Evolutionary conservation across 2,329 filamentous ascomycete species (phyloP), one percentile per base, ranked within the genome.

Genomic region (Thyridium curvatum): DNA sequence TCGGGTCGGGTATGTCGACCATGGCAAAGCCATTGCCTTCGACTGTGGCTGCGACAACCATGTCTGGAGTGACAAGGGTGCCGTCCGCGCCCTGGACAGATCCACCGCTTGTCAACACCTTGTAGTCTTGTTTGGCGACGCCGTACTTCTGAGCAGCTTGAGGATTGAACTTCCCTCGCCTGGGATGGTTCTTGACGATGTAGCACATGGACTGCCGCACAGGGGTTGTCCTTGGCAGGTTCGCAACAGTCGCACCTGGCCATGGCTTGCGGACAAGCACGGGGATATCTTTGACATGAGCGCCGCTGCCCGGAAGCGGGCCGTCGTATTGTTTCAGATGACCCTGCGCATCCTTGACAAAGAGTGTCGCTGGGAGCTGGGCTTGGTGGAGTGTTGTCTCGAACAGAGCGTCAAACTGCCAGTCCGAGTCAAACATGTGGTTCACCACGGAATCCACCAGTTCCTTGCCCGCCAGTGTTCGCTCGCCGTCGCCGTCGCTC

Each of bases 131-230:
- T 38, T 67, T 72, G 15, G 64, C 62, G 1, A 97, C 74, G 2
- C 82, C 82, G 3, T 89, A 64, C 18, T 65, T 68, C 44, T 65
- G 70, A 0, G 89, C 91, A 41, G 70, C 77, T 35, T 72, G 56
- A 0, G 77, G 65, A 43, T 86, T 71, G 53, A 98, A 96, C 52
- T 84, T 91, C 38, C 93, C 93, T 39, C 93, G 78, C 39, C 84
- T 74, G 30, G 81, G 70, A 45, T 88, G 79, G 39, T 78, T 79
- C 49, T 87, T 86, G 54, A 94, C 74, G 41, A 98, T 82, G 60
- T 98, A 98, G 41, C 84, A 94, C 49, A 96, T 68, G 6, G 87
- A 82, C 34, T 82, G 79, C 18, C 68, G 66, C 1, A 77, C 77
- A 5, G 82, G 83, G 15, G 68, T 64, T 0, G 86, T 86, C 1